Base-by-base conservation (phyloP, 108 stramenopile species). In the Parmales sp. region DNA sequence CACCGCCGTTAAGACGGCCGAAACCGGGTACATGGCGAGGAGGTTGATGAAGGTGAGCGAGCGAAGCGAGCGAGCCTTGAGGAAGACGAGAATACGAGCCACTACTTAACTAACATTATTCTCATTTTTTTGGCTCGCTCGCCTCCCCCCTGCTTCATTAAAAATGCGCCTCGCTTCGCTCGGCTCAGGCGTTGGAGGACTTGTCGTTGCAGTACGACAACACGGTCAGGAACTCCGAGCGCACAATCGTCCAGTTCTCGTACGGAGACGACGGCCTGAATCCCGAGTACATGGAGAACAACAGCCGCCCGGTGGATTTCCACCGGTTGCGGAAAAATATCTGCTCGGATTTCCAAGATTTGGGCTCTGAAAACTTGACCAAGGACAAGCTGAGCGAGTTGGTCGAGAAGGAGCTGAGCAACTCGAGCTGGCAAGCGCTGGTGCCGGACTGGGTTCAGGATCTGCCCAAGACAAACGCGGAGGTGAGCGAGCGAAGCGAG, bases 1-100 rank as follows among this genome's bases (percentile, higher is more conserved):
- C 78, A 99, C 98, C 2, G 98, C 98, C 6, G 98, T 99, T 0
- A 99, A 99, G 77, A 99, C 98, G 6, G 98, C 98, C 18, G 95
- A 97, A 75, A 99, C 98, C 16, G 98, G 98, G 2, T 98, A 98
- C 82, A 99, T 99, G 98, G 96, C 96, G 18, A 87, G 98, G 31
- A 85, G 96, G 46, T 80, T 99, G 29, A 97, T 99, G 94, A 99
- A 99, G 82, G n/a, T n/a, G n/a, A n/a, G n/a, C n/a, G n/a, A n/a
- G n/a, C n/a, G n/a, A n/a, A n/a, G n/a, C n/a, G n/a, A n/a, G n/a
- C n/a, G n/a, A n/a, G n/a, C n/a, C n/a, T n/a, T n/a, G n/a, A n/a
- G n/a, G n/a, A n/a, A n/a, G n/a, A n/a, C n/a, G n/a, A n/a, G n/a
- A n/a, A n/a, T n/a, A n/a, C n/a, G n/a, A n/a, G n/a, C n/a, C n/a